Percentiles rank a stretch among this genome's conserved stretches.
Conservation (phyloP, 2,329 filamentous ascomycete genomes). For the Botryosphaeria dothidea region DNA sequence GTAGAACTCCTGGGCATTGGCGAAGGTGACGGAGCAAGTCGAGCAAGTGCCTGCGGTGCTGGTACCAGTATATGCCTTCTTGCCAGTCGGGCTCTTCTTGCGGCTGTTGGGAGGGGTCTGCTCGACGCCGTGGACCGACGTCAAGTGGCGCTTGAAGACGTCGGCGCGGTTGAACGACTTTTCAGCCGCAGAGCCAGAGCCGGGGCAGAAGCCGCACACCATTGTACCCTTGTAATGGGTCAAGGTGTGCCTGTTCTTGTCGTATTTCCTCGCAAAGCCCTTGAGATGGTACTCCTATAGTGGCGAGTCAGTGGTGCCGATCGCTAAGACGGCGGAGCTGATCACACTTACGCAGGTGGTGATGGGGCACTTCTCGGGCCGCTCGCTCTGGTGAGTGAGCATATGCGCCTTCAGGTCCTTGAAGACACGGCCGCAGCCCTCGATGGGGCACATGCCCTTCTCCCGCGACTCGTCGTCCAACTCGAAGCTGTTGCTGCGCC, state of each 20-base stretch:
- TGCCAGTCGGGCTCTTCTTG: slow-evolving; percentile 63
- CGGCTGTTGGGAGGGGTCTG: slow-evolving; percentile 90
- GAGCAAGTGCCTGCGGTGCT: slow-evolving; percentile 82
- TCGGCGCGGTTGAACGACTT: slow-evolving; percentile 96
- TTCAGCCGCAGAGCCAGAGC: slow-evolving; percentile 82
- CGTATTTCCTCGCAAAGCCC: slow-evolving; percentile 92
- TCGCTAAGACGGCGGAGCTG: background rate
- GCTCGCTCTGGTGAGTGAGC: slow-evolving; percentile 88
- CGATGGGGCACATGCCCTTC: slow-evolving; percentile 74
- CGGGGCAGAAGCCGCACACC: slow-evolving; percentile 93
- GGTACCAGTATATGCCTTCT: slow-evolving; percentile 71
- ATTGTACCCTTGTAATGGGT: slow-evolving; percentile 98
- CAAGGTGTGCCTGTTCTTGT: slow-evolving; percentile 91
- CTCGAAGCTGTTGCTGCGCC: slow-evolving; percentile 44
- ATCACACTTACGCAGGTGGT: slow-evolving; percentile 61
- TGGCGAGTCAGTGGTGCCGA: background rate
- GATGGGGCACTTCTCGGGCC: slow-evolving; percentile 93
- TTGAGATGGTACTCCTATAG: slow-evolving; percentile 76
- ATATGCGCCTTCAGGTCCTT: slow-evolving; percentile 93
- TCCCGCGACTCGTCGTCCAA: slow-evolving; percentile 56
- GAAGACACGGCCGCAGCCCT: slow-evolving; percentile 82
- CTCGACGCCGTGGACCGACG: slow-evolving; percentile 87
- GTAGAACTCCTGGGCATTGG: slow-evolving; percentile 49
- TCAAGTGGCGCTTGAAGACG: slow-evolving; percentile 93
- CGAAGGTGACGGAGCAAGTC: slow-evolving; percentile 83